Base-by-base conservation (phyloP, 2,329 filamentous ascomycete genomes). In the Pseudogymnoascus sp. region DNA sequence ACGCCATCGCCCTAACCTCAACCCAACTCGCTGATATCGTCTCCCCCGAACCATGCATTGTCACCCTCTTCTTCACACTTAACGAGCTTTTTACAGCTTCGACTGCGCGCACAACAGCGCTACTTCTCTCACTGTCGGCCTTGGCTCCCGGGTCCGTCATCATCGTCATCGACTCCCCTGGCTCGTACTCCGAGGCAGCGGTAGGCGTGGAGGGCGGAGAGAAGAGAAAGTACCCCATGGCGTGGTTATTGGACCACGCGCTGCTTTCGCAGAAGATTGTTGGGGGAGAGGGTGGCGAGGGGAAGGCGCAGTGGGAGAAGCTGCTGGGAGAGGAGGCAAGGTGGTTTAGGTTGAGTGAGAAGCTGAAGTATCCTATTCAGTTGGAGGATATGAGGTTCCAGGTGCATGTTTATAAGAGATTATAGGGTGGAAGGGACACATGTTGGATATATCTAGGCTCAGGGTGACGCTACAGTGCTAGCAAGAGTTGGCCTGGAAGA, bases 341-440 rank as follows among this genome's bases (percentile, higher is more conserved):
- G 62, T 97, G 93, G 93, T 97, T 93, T 76, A 84, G 93, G 47
- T 76, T 96, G 37, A 79, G 82, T 11, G 81, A 84, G 1, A 78
- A 75, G 14, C 75, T 97, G 67, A 79, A 81, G 42, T 97, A 97
- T 76, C 89, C 92, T 6, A 91, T 97, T 70, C 82, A 86, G 61
- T 76, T 97, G 72, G 93, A 97, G 77, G 91, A 97, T 73, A 96
- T 97, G 93, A 86, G 93, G 56, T 96, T 93, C 75, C 93, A 97
- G 75, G 80, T 96, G 69, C 92, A 97, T 77, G 73, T 97, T 14
- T 97, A 96, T 72, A 75, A 77, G 63, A 76, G 78, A 65, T 59
- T 77, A 40, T 61, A 61, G 59, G 35, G n/a, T 26, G 19, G 21
- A 31, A 33, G 29, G 29, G 50, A 56, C 33, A 7, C 3, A 1